Percentiles rank a stretch among this genome's conserved stretches.
These are phyloP conservation scores for Lodderomyces orthopsilosis DNA, from an alignment of 1,139 yeast species.

Conservation along the genomic window DNA sequence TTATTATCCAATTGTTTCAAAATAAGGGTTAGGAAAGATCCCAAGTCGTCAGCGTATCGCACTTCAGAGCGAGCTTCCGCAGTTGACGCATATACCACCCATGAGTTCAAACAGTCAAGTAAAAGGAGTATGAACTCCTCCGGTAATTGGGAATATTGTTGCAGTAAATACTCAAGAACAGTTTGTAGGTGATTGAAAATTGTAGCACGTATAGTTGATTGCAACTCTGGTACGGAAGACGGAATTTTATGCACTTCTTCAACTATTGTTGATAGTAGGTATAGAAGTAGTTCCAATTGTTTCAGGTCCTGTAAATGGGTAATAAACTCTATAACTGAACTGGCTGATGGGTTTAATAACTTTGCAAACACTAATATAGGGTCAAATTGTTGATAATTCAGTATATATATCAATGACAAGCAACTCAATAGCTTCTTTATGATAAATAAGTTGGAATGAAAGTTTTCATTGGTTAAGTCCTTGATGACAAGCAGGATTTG, in stretches of 20 bases:
- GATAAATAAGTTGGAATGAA: slow-evolving; percentile 21
- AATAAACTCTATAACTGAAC: not conserved
- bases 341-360: not conserved
- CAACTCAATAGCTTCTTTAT: slow-evolving; percentile 47
- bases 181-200: slow-evolving; percentile 10
- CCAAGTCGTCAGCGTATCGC: slow-evolving; percentile 26
- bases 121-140: slow-evolving; percentile 15
- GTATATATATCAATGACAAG: slow-evolving; percentile 48
- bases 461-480: slow-evolving; percentile 7
- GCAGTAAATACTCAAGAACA: slow-evolving; percentile 9
- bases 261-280: slow-evolving; percentile 49
- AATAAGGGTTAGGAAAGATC: slow-evolving; percentile 17
- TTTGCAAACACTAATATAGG: slow-evolving; percentile 8
- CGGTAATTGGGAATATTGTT: slow-evolving; percentile 4
- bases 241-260: slow-evolving; percentile 50
- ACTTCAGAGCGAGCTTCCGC: slow-evolving; percentile 36
- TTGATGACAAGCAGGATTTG: slow-evolving; percentile 8
- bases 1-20: slow-evolving; percentile 21
- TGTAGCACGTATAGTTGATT: slow-evolving; percentile 14
- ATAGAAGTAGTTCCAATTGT: slow-evolving; percentile 16
- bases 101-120: slow-evolving; percentile 32
- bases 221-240: slow-evolving; percentile 17
- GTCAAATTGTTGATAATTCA: slow-evolving; percentile 20
- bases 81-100: slow-evolving; percentile 33
- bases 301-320: slow-evolving; percentile 1